Evolutionary conservation across 441 rosid species (phyloP).

Genomic region (Arabidopsis lyrata): DNA sequence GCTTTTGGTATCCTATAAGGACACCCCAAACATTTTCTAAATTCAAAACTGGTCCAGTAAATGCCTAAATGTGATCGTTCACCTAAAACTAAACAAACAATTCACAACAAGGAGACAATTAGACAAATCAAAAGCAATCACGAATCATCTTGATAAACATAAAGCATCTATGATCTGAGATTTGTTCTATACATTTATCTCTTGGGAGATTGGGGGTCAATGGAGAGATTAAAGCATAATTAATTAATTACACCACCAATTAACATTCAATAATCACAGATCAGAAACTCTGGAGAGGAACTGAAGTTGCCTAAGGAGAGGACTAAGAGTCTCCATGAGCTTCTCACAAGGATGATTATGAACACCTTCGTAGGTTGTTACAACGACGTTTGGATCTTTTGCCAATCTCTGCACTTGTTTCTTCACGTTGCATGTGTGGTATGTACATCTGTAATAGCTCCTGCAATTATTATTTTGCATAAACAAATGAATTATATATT

Average conservation of each 20-base stretch:
- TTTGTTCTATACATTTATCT: constrained; percentile 35
- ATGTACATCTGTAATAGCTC: constrained; percentile 65
- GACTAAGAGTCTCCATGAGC: constrained; percentile 62
- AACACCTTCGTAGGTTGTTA: constrained; percentile 62
- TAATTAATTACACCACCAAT: constrained; percentile 28
- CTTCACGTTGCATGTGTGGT: constrained; percentile 68
- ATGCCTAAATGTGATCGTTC: constrained; percentile 12
- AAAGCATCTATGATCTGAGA: background rate
- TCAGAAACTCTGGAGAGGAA: constrained; percentile 54
- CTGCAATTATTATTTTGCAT: constrained; percentile 34
- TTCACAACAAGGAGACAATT: constrained; percentile 5
- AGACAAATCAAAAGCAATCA: constrained; percentile 13
- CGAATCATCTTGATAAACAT: constrained; percentile 21
- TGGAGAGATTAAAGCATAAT: constrained; percentile 21
- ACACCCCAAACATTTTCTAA: background rate
- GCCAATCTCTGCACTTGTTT: constrained; percentile 65
- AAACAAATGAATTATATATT: background rate
- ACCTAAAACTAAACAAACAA: constrained; percentile 8
- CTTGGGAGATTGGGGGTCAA: constrained; percentile 36
- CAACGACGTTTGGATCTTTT: constrained; percentile 55
- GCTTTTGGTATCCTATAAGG: too few relatives aligned
- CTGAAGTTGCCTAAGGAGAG: constrained; percentile 63
- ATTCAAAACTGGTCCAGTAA: background rate
- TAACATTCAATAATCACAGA: constrained; percentile 22
- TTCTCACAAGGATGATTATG: constrained; percentile 66